phyloP scores from a whole-genome alignment of 192 early-diverging fungal species.

The Pilobolus umbonatus region DNA sequence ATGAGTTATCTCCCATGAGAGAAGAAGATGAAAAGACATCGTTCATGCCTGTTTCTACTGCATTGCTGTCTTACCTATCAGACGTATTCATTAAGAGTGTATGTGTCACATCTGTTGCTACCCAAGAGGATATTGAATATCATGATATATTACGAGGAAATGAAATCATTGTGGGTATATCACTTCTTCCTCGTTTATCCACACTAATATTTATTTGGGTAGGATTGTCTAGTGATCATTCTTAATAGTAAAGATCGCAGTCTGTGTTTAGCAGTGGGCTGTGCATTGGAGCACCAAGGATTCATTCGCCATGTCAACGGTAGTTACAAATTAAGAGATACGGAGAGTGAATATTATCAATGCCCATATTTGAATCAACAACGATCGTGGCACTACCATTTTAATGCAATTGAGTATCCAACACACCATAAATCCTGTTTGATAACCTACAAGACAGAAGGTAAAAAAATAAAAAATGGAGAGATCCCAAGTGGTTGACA shows the following conservation, averaged over 20 bases:
- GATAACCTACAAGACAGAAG: neutral
- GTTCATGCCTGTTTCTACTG: slow-evolving; percentile 49
- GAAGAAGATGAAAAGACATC: neutral
- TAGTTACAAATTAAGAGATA: slow-evolving; percentile 79
- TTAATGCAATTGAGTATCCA: no score
- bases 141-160: slow-evolving; percentile 78
- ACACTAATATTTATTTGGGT: neutral
- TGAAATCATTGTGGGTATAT: slow-evolving; percentile 71
- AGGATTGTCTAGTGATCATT: slow-evolving; percentile 58
- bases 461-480: slow-evolving; percentile 4
- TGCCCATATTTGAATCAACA: slow-evolving; percentile 44
- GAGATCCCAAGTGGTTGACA: no score
- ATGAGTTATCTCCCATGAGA: neutral
- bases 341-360: slow-evolving; percentile 74
- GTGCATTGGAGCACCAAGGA: slow-evolving; percentile 81
- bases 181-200: neutral
- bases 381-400: no score
- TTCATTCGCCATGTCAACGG: slow-evolving; percentile 90
- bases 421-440: no score
- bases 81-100: slow-evolving; percentile 54
- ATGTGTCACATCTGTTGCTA: slow-evolving; percentile 48
- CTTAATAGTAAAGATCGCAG: slow-evolving; percentile 82
- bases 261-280: slow-evolving; percentile 77
- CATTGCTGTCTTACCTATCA: slow-evolving; percentile 67
- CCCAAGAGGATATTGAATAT: slow-evolving; percentile 77